Percentiles rank a stretch among this genome's conserved stretches.
phyloP scores from a whole-genome alignment of 2,329 filamentous ascomycete species.

The Fusarium sambucinum region DNA sequence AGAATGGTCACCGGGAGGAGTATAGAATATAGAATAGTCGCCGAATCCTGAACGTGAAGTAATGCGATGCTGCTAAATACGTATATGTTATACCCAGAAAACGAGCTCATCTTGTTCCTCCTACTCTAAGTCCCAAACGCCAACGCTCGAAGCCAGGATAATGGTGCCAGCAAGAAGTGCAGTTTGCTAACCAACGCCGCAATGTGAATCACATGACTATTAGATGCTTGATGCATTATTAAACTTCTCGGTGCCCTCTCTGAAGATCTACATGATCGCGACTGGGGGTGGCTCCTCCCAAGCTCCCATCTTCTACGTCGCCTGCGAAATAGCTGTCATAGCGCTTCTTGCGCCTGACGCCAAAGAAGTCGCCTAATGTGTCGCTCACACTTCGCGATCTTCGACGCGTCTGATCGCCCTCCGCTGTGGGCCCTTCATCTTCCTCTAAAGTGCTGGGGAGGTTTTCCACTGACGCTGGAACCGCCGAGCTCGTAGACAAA shows the following conservation, averaged over 20 bases:
- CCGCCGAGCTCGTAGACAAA: constrained; percentile 34
- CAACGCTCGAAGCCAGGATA: constrained; percentile 46
- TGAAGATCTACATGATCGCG: constrained; percentile 22
- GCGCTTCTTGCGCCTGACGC: constrained; percentile 51
- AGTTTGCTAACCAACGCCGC: constrained; percentile 35
- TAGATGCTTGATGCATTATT: constrained; percentile 30
- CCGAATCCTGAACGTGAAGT: constrained; percentile 18
- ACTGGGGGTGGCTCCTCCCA: constrained; percentile 14
- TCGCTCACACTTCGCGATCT: constrained; percentile 58
- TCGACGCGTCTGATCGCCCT: constrained; percentile 43
- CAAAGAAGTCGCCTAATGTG: constrained; percentile 57
- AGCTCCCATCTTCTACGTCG: constrained; percentile 41
- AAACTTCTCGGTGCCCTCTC: constrained; percentile 12
- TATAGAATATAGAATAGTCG: neutral
- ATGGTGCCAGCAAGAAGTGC: constrained; percentile 37
- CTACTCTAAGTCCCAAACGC: constrained; percentile 45
- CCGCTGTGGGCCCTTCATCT: constrained; percentile 24
- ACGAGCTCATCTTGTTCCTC: constrained; percentile 9
- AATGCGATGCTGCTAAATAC: constrained; percentile 17
- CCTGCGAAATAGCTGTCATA: constrained; percentile 40
- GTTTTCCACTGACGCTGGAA: constrained; percentile 47
- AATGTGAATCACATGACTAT: constrained; percentile 35
- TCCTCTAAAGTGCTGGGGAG: constrained; percentile 40
- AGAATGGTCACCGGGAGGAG: constrained; percentile 3
- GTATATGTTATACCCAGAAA: constrained; percentile 29